Conservation (phyloP, 2,329 filamentous ascomycete species). For the Colletotrichum nymphaeae region DNA sequence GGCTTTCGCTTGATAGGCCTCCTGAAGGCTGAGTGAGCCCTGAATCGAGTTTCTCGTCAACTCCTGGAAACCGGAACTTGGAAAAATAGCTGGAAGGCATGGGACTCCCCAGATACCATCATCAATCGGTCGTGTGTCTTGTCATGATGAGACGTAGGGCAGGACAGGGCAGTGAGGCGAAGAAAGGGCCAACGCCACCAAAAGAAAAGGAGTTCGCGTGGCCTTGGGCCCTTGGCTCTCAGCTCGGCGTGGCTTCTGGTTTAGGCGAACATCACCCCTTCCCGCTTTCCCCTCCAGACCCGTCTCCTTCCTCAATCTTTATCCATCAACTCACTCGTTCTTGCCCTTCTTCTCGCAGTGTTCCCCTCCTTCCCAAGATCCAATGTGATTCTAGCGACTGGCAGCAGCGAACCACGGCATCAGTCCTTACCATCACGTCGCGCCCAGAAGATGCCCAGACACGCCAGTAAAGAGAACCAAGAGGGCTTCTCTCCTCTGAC, state of each 20-base stretch:
- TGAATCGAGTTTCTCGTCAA: not conserved
- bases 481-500: conserved; percentile 11
- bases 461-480: not conserved
- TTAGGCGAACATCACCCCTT: conserved; percentile 10
- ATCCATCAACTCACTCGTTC: not conserved
- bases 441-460: conserved; percentile 23
- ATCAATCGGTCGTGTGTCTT: not conserved
- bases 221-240: not conserved
- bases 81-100: not conserved
- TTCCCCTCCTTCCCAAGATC: not conserved
- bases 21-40: not conserved
- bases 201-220: conserved; percentile 2
- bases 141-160: not conserved
- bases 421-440: conserved; percentile 9
- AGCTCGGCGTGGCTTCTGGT: conserved; percentile 12
- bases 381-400: not conserved
- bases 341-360: conserved; percentile 1
- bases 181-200: not conserved
- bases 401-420: not conserved
- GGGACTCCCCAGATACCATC: conserved; percentile 6
- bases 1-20: not conserved
- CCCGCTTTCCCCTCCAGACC: not conserved
- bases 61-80: not conserved
- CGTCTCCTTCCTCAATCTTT: not conserved
- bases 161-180: not conserved